phyloP scores from a whole-genome alignment of 352 stramenopile genomes.

The Globisporangium mamillatum region DNA sequence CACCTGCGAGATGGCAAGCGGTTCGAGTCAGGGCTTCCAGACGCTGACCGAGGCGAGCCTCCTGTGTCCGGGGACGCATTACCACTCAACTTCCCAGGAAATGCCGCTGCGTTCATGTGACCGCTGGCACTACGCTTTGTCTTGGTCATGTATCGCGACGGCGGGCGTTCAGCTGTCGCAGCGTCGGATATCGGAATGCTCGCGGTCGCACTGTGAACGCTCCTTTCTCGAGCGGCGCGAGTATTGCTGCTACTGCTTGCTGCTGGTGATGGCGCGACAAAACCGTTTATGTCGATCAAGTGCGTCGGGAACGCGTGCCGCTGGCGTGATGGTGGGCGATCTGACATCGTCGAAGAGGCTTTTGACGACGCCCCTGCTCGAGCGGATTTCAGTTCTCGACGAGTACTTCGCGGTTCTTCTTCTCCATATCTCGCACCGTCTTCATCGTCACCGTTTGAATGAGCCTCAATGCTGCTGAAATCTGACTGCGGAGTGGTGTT shows the following conservation, averaged over 20 bases:
- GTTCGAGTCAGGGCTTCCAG: conserved; percentile 3
- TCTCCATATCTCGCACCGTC: background rate
- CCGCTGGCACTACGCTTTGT: conserved; percentile 23
- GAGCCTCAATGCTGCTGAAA: conserved; percentile 21
- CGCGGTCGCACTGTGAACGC: conserved; percentile 12
- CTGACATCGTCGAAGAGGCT: background rate
- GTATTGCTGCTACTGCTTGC: conserved; percentile 13
- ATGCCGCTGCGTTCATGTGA: background rate
- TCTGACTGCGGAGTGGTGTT: conserved; percentile 21
- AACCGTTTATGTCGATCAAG: conserved; percentile 50
- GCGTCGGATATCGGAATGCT: conserved; percentile 1
- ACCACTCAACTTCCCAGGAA: background rate
- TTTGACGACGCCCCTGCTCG: background rate
- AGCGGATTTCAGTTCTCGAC: background rate
- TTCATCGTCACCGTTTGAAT: background rate
- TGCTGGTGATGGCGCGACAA: conserved; percentile 16
- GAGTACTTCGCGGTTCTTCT: background rate
- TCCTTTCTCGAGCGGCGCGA: conserved; percentile 13
- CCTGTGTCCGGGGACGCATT: background rate
- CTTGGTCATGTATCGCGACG: conserved; percentile 79
- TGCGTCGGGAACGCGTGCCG: conserved; percentile 76
- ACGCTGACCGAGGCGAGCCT: conserved; percentile 1
- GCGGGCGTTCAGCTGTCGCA: conserved; percentile 38
- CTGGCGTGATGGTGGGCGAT: conserved; percentile 71
- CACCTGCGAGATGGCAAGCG: conserved; percentile 35